Base-by-base conservation (phyloP, 1,284 basidiomycete genomes). In the Phylloboletellus chloephorus region DNA sequence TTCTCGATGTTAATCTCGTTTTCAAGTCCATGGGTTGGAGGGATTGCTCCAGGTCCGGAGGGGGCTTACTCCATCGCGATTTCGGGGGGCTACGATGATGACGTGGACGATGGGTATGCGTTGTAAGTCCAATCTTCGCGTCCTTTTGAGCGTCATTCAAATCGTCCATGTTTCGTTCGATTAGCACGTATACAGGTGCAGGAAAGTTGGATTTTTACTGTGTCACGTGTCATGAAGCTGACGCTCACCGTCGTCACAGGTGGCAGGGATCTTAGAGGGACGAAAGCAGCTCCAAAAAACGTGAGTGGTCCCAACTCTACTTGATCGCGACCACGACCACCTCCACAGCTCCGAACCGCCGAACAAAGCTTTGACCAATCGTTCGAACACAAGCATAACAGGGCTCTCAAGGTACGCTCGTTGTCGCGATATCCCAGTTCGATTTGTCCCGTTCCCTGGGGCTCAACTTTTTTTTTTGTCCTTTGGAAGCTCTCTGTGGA, bases 11-110 rank as follows among this genome's bases (percentile, higher is more conserved):
- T 47, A 0, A 39, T 26, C 32, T 3, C 13, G 24, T 16, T 24
- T 43, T 39, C 17, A 51, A 78, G 84, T 1, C 88, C 88, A 0
- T 80, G 76, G 70, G 88, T 91, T 2, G 82, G 73, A 19, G 88
- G 88, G 0, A 91, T 92, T 25, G 66, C 81, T 8, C 73, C 74
- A 3, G 78, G 79, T 3, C 63, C 65, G 1, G 47, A 78, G 2
- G 88, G 89, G 2, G 86, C 86, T 6, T 86, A 82, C 53, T 86
- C 82, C 36, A 73, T 92, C 7, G 87, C 82, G 2, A 71, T 92
- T 6, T 88, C 83, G 32, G 88, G 88, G 11, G 86, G 86, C 2
- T 92, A 91, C 51, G 83, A 87, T 28, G 88, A 91, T 44, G 88
- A 91, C 50, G 73, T 90, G 15, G 88, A 91, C 50, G 58, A 79